A percentile compares a stretch with the other conserved stretches of the same genome.
These are phyloP conservation scores for Cladosporium halotolerans DNA, from an alignment of 2,329 filamentous ascomycete genomes.

Conservation along the genomic window DNA sequence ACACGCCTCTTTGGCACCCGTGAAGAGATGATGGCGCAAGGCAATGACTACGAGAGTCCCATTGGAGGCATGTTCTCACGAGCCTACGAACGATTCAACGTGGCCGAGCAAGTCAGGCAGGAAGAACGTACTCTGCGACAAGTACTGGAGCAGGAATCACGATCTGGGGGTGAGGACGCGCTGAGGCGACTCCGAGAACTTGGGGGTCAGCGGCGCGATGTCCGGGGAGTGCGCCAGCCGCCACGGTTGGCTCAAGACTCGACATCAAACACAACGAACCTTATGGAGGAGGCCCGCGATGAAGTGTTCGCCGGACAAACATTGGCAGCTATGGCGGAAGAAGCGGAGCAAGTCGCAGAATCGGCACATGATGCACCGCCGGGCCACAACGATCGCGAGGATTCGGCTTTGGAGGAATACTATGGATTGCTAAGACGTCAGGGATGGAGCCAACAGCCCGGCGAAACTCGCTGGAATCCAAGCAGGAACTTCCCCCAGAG, in stretches of 20 bases:
- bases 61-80: conserved; percentile 43
- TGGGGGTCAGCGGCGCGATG: conserved; percentile 19
- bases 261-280: conserved; percentile 9
- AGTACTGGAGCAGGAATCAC: conserved; percentile 27
- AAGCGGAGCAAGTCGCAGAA: conserved; percentile 1
- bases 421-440: conserved; percentile 25
- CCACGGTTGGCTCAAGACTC: conserved; percentile 4
- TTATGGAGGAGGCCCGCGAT: conserved; percentile 12
- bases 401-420: conserved; percentile 23
- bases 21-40: conserved; percentile 40
- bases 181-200: conserved; percentile 19
- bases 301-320: conserved; percentile 11
- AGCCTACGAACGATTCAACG: conserved; percentile 38
- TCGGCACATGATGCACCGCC: neutral
- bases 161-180: conserved; percentile 19
- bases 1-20: conserved; percentile 40
- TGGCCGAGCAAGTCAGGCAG: conserved; percentile 34
- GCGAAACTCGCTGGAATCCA: neutral
- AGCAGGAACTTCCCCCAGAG: conserved; percentile 10
- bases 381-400: conserved; percentile 12
- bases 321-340: neutral
- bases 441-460: conserved; percentile 18
- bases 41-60: conserved; percentile 44
- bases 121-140: conserved; percentile 30
- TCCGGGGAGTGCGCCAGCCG: conserved; percentile 27